phyloP scores from a whole-genome alignment of 192 early-diverging fungal species.

The Blastocladiella britannica region DNA sequence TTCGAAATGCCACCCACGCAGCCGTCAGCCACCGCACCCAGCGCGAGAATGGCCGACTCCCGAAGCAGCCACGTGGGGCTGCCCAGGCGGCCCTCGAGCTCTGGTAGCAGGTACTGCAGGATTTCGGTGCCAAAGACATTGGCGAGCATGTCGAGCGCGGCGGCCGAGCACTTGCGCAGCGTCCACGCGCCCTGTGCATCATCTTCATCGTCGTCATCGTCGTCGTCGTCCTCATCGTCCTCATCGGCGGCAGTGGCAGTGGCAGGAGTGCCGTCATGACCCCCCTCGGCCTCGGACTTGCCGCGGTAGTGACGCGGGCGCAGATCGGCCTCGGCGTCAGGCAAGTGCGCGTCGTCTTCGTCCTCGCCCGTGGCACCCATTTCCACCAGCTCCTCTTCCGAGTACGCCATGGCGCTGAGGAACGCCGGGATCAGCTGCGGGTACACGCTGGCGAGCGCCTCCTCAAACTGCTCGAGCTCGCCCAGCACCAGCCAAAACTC shows the following conservation, averaged over 20 bases:
- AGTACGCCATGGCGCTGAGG: conserved; percentile 89
- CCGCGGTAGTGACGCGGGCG: conserved; percentile 77
- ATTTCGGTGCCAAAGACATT: conserved; percentile 70
- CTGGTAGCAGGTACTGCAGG: conserved; percentile 64
- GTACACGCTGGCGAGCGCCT: conserved; percentile 43
- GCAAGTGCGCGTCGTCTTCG: conserved; percentile 66
- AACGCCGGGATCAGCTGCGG: conserved; percentile 72
- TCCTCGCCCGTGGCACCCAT: conserved; percentile 34
- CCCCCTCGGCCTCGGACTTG: conserved; percentile 13
- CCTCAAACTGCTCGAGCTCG: conserved; percentile 66
- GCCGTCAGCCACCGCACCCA: conserved; percentile 95
- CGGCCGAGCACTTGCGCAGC: conserved; percentile 92
- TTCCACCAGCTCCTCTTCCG: conserved; percentile 60
- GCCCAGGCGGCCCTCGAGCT: conserved; percentile 60
- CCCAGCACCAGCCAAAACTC: conserved; percentile 98
- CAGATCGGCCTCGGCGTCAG: conserved; percentile 80
- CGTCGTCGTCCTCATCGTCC: conserved; percentile 65
- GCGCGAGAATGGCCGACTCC: conserved; percentile 87
- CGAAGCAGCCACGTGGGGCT: conserved; percentile 72
- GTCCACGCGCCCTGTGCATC: conserved; percentile 86
- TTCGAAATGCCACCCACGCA: conserved; percentile 73
- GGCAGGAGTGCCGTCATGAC: conserved; percentile 5
- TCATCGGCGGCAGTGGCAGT: conserved; percentile 26
- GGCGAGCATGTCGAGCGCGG: conserved; percentile 82
- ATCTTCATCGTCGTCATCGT: conserved; percentile 69